Evolutionary conservation across 345 rosid genomes (phyloP).

Genomic region (Rhodomyrtus tomentosa): DNA sequence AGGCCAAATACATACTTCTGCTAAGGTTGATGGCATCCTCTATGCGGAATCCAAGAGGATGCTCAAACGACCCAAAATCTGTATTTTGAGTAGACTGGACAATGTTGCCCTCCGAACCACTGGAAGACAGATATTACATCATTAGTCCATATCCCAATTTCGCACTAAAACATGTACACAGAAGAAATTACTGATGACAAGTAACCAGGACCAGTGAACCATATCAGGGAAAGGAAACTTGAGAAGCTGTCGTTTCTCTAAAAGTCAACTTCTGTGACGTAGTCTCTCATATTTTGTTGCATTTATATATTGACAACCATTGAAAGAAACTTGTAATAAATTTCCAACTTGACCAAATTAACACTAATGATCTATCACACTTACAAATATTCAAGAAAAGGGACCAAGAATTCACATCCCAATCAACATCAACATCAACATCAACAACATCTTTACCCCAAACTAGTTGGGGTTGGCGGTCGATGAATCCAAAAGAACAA

Average conservation of each 20-base stretch:
- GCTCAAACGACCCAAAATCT: conserved; percentile 35
- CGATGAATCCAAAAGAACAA: too few species aligned
- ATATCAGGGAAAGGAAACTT: not conserved
- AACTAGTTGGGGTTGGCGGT: too few species aligned
- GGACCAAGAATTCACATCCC: not conserved
- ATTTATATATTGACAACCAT: not conserved
- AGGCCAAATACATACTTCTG: conserved; percentile 25
- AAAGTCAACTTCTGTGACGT: not conserved
- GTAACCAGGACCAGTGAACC: not conserved
- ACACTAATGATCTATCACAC: not conserved
- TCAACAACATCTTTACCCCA: too few species aligned
- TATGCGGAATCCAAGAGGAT: conserved; percentile 35
- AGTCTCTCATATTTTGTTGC: not conserved
- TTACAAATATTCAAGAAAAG: not conserved
- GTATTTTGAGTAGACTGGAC: conserved; percentile 28
- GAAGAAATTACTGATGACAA: not conserved
- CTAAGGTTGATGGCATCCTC: conserved; percentile 44
- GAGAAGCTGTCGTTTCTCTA: not conserved
- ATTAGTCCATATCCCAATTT: not conserved
- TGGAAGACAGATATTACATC: conserved; percentile 10
- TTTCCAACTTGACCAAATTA: not conserved
- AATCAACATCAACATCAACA: too few species aligned
- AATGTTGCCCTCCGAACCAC: conserved; percentile 30
- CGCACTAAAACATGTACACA: not conserved
- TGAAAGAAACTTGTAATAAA: not conserved